These are phyloP conservation scores for Carex pumila DNA, from an alignment of 176 grass and related monocot genomes.

Conservation along the genomic window DNA sequence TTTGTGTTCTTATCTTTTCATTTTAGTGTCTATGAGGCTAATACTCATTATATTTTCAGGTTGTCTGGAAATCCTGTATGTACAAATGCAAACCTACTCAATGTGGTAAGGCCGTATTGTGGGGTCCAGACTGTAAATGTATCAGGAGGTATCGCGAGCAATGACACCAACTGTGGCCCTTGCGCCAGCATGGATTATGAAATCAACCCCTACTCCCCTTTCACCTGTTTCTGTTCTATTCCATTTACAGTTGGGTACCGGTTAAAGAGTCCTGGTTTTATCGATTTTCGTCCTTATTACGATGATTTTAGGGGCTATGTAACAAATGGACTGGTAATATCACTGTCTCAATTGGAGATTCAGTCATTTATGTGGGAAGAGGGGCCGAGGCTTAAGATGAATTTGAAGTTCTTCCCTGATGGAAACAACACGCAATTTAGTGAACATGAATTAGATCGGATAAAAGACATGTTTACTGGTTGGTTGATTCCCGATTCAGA, in stretches of 20 bases:
- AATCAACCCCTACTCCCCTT: conserved; percentile 49
- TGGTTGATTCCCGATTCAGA: conserved; percentile 83
- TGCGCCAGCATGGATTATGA: conserved; percentile 48
- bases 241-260: conserved; percentile 72
- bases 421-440: conserved; percentile 50
- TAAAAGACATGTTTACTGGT: conserved; percentile 47
- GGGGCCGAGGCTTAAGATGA: conserved; percentile 76
- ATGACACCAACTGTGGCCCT: conserved; percentile 21
- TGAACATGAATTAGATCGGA: conserved; percentile 43
- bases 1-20: neutral
- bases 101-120: conserved; percentile 29
- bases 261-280: conserved; percentile 88
- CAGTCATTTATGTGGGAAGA: conserved; percentile 58
- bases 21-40: neutral
- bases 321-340: conserved; percentile 38
- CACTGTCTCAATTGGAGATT: conserved; percentile 54
- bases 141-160: neutral
- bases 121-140: conserved; percentile 9
- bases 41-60: conserved; percentile 44
- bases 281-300: conserved; percentile 57
- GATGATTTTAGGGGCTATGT: conserved; percentile 41
- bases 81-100: conserved; percentile 22
- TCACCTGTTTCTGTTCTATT: conserved; percentile 54
- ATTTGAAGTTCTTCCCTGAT: conserved; percentile 70
- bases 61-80: conserved; percentile 75